Evolutionary conservation across 129 eudicot species (phyloP), one percentile per base, ranked within the genome.

Genomic region (Dittrichia graveolens): DNA sequence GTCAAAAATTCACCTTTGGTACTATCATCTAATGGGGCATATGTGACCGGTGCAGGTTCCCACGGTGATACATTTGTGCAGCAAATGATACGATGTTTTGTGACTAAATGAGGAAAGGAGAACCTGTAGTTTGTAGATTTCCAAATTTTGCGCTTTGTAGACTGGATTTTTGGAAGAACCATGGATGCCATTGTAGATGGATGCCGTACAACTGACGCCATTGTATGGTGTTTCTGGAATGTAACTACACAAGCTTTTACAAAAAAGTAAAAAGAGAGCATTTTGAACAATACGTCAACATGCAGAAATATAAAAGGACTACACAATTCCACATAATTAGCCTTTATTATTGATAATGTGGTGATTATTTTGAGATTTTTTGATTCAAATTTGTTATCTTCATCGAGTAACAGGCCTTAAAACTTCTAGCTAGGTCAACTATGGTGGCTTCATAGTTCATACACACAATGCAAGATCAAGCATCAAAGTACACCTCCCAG

Each of bases 41-140:
- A 90, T 55, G 83, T 79, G 72, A 86, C 67, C 0, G 98, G 89
- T 39, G 95, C 75, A 4, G 96, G 93, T 73, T 94, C 98, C 96
- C 96, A 90, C 5, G 92, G 80, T 24, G 95, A 55, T 5, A 41
- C 42, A 43, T 75, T 89, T 54, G 98, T 65, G 74, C 88, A 85
- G 82, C 75, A 68, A 71, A 89, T 41, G 10, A 73, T 53, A 57
- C 49, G 66, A 7, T 38, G 80, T 61, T 75, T 80, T 46, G 41
- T 14, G 61, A 42, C 49, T 66, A 47, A 16, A 18, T 45, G 67
- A 41, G 73, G 81, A 63, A 81, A 62, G 8, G 67, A 78, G 72
- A 65, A 31, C 72, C 61, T 65, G 31, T 52, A 71, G 54, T 83
- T 78, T 59, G 83, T 69, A 16, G 81, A 74, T 82, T 71, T 85